Conservation (phyloP, 108 stramenopile genomes). For the Nitzschia sp. region DNA sequence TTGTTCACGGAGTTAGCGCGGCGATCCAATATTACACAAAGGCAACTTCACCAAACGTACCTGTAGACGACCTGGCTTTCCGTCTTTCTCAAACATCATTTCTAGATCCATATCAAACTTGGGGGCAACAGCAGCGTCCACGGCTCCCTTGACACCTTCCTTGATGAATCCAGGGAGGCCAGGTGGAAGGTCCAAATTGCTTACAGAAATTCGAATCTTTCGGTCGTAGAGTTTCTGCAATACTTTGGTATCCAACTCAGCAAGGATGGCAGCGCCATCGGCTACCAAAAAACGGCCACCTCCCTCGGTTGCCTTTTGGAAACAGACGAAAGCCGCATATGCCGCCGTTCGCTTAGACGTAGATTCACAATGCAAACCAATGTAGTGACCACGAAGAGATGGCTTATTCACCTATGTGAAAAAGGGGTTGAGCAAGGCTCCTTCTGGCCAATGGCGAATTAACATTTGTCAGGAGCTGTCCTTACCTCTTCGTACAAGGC, state of each 20-base stretch:
- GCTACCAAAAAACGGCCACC: constrained; percentile 88
- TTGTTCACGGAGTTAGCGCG: too few relatives aligned
- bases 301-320: constrained; percentile 89
- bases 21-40: not conserved
- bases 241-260: constrained; percentile 73
- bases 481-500: constrained; percentile 89
- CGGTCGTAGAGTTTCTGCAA: constrained; percentile 79
- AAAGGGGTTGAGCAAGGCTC: not conserved
- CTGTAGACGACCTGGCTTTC: constrained; percentile 84
- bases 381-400: constrained; percentile 82
- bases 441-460: not conserved
- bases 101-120: constrained; percentile 95
- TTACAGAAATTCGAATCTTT: constrained; percentile 82
- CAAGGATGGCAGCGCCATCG: constrained; percentile 87
- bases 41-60: constrained; percentile 18
- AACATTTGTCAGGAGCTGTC: not conserved
- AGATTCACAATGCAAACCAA: constrained; percentile 88
- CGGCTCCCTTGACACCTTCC: constrained; percentile 72
- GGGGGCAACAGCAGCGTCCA: constrained; percentile 83
- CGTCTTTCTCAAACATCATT: constrained; percentile 88
- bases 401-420: constrained; percentile 82
- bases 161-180: constrained; percentile 61
- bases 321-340: constrained; percentile 91
- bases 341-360: constrained; percentile 92
- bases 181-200: constrained; percentile 82